Base-by-base conservation (phyloP, 352 stramenopile genomes). In the Globisporangium nodosum region DNA sequence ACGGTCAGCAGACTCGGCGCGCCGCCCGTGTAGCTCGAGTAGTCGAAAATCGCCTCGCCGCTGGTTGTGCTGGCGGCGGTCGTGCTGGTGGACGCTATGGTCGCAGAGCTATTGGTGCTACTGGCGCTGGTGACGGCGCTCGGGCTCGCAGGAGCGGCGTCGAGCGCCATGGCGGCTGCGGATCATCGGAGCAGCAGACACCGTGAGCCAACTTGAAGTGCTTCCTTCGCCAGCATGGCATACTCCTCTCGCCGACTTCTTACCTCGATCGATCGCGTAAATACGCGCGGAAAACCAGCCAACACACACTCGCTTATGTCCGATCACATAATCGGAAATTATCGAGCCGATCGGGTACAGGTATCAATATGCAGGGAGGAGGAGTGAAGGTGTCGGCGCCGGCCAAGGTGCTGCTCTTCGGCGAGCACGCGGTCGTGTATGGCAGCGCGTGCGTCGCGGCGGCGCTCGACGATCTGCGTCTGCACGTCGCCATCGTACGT, bases 351-450 rank as follows among this genome's bases (percentile, higher is more conserved):
- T 27, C 24, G 24, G 24, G 24, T 27, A 27, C 24, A 27, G 24
- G 24, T 27, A 27, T 37, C 8, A 37, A 37, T 1, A 37, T 11
- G 5, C 5, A 37, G 8, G 33, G 0, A 37, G 33, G 6, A 37
- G 13, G 40, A 46, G 63, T 90, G 52, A 69, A 66, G 37, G 81
- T 78, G 45, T 91, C 85, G 53, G 88, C 88, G 50, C 89, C 88
- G 0, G 88, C 83, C n/a, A 97, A 97, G 61, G 68, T 96, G 54
- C 76, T 97, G 63, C 80, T 97, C 42, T 88, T 97, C 47, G 88
- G 88, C 11, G 88, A 97, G 66, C 89, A 97, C 63, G 86, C 89
- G 0, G 88, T 97, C 35, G 88, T 97, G 13, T 96, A 96, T 52
- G 85, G 88, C 11, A 88, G 74, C 30, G 77, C 87, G 3, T 88